Conservation (phyloP, 306 rosid species). For the Prunus davidiana region DNA sequence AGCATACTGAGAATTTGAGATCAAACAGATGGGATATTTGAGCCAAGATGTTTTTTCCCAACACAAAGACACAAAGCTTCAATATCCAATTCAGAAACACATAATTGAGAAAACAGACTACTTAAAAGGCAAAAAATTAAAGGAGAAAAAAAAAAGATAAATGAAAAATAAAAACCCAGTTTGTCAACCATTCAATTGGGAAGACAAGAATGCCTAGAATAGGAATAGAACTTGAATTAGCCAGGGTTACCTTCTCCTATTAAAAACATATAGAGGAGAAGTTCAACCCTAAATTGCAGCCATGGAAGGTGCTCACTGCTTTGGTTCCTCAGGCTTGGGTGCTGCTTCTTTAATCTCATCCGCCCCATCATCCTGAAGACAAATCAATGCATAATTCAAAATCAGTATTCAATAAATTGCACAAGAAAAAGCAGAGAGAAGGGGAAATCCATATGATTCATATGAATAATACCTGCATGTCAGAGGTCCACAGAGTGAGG, state of each 20-base stretch:
- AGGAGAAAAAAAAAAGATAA: not conserved
- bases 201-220: slow-evolving; percentile 65
- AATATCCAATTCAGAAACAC: slow-evolving; percentile 53
- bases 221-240: slow-evolving; percentile 43
- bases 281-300: slow-evolving; percentile 44
- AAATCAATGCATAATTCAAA: not conserved
- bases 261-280: slow-evolving; percentile 77
- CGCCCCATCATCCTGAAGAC: slow-evolving; percentile 82
- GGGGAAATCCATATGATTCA: not conserved
- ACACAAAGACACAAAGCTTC: slow-evolving; percentile 32
- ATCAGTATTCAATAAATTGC: not conserved
- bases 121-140: not conserved
- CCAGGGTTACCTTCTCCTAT: slow-evolving; percentile 65
- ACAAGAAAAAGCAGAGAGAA: not conserved
- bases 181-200: slow-evolving; percentile 53
- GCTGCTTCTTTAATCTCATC: slow-evolving; percentile 94
- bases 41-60: slow-evolving; percentile 39
- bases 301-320: slow-evolving; percentile 49
- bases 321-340: slow-evolving; percentile 59
- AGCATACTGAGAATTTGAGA: not conserved
- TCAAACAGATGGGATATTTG: slow-evolving; percentile 18
- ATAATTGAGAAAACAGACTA: slow-evolving; percentile 62
- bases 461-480: slow-evolving; percentile 74
- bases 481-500: slow-evolving; percentile 98
- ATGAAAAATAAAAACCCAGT: slow-evolving; percentile 27